Evolutionary conservation across 345 rosid genomes (phyloP), one percentile per base, ranked within the genome.

Genomic region (Populus nigra): DNA sequence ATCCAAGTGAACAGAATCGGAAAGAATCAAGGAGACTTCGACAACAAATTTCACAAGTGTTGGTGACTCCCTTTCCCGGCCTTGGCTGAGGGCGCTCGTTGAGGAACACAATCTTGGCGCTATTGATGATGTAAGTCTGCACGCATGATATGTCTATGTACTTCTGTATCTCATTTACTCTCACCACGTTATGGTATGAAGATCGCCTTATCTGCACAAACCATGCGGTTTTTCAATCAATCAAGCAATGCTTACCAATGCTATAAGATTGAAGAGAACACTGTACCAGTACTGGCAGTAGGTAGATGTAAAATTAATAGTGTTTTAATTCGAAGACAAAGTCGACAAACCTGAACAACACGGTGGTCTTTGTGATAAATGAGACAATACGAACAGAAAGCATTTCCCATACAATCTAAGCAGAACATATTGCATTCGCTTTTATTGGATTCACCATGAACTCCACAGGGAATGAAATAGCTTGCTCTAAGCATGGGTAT

Each of bases 1-100:
- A 94, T 43, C 96, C 96, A 27, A 94, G 92, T 61, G 98, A 94
- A 67, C 98, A 94, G 89, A 94, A 94, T 66, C 97, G 82, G 91
- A 90, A 94, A 78, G 94, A 91, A 85, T 94, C 98, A 35, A 89
- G 97, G 69, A 94, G 98, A 79, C 98, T 92, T 73, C 98, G 79
- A 77, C 90, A 85, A 65, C 98, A 94, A 47, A 92, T 88, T 73
- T 92, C 94, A 33, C 98, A 94, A 77, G 98, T 94, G 53, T 92
- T 92, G 65, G 96, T 91, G 68, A 92, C 98, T 0, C 98, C 98
- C 74, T 94, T 94, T 25, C 96, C 98, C 17, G 93, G 96, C 89
- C 98, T 86, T 0, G 93, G 94, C 77, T 94, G 98, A 41, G 97
- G 98, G 12, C 98, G 77, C 85, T 89, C 94, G 55, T 94, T 94